Evolutionary conservation across 2,329 filamentous ascomycete species (phyloP).

Genomic region (Akanthomyces lecanii): DNA sequence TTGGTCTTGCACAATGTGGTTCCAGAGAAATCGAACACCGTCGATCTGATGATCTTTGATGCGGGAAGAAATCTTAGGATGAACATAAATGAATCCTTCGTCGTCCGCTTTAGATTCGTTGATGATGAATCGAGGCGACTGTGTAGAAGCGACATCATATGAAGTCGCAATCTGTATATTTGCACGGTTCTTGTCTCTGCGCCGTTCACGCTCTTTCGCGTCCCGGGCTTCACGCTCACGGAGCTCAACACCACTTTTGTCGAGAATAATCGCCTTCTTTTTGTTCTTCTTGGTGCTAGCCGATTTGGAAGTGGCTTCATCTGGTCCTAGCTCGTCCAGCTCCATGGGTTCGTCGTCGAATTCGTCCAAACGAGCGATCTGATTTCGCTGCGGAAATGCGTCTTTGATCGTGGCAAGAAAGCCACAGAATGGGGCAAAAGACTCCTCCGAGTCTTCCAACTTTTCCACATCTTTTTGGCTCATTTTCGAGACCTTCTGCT

Average conservation of each 20-base stretch:
- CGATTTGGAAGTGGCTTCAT: not conserved
- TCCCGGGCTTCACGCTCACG: constrained; percentile 54
- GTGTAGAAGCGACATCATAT: constrained; percentile 39
- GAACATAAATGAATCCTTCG: constrained; percentile 60
- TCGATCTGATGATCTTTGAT: constrained; percentile 79
- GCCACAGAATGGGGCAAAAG: constrained; percentile 23
- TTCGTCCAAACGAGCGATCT: constrained; percentile 28
- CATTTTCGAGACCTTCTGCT: constrained; percentile 23
- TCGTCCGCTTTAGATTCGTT: constrained; percentile 58
- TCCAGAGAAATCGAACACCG: constrained; percentile 86
- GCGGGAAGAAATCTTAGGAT: constrained; percentile 55
- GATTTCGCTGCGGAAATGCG: constrained; percentile 30
- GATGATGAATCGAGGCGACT: constrained; percentile 54
- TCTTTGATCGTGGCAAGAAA: constrained; percentile 27
- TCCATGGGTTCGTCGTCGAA: constrained; percentile 22
- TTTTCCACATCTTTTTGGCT: constrained; percentile 20
- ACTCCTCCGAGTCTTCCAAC: constrained; percentile 16
- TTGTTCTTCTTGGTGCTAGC: not conserved
- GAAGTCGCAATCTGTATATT: constrained; percentile 34
- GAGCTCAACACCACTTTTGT: constrained; percentile 42
- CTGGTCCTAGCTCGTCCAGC: constrained; percentile 20
- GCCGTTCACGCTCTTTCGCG: constrained; percentile 49
- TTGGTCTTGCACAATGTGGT: constrained; percentile 64
- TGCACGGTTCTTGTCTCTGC: constrained; percentile 44
- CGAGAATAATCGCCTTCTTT: constrained; percentile 32